Base-by-base conservation (phyloP, 495 filamentous ascomycete species). In the Rhizodiscina lignyota region DNA sequence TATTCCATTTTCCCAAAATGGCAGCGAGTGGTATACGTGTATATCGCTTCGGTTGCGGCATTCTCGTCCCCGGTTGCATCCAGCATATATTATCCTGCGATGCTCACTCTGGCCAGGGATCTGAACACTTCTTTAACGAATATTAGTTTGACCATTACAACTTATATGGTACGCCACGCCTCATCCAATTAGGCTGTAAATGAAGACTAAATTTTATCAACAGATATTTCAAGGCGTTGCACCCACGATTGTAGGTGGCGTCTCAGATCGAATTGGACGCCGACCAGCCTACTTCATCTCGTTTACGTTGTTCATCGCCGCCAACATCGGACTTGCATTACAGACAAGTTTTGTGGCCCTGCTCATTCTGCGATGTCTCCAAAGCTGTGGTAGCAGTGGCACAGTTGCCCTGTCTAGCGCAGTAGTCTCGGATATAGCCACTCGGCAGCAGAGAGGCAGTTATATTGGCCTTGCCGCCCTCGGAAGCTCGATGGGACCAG, bases 221-320 rank as follows among this genome's bases (percentile, higher is more conserved):
- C n/a, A n/a, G 59, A 59, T 69, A 10, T 58, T 67, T 16, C 64
- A 67, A 43, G 64, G 62, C 5, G 28, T 68, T 2, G 56, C 64
- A 6, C 64, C 64, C 4, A 52, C 58, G 0, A 53, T 72, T 36
- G 55, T 62, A 4, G 65, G 52, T 4, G 52, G 47, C 12, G 59
- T 68, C 27, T 60, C 66, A 1, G 68, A 72, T 43, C 42, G 54
- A 47, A 18, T 18, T 13, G 66, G 68, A 4, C 54, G 68, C 4
- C 55, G 66, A 0, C 62, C 61, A 3, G 55, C 58, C 8, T 65
- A 62, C 36, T 34, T 69, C n/a, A 45, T 58, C 6, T 48, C 48
- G 11, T 61, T 69, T 27, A 38, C 38, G 19, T 47, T 67, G 35
- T 70, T 63, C 46, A 39, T 63, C n/a, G 54, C 39, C 2, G 59